These are phyloP conservation scores for Bisporella sp. DNA, from an alignment of 2,329 filamentous ascomycete species.

Conservation along the genomic window DNA sequence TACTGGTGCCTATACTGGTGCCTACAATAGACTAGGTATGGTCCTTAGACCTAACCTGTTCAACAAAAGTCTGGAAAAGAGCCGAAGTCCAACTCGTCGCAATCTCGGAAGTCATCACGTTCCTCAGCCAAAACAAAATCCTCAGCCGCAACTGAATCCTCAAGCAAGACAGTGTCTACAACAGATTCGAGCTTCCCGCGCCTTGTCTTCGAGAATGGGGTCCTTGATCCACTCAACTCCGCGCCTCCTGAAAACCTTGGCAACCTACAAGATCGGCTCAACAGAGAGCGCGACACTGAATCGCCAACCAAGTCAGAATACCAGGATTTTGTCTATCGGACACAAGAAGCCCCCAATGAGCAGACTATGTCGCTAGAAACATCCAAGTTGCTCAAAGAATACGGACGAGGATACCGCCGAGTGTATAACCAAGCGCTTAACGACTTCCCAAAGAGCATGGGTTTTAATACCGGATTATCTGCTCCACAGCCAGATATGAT, in stretches of 20 bases:
- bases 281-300: slow-evolving; percentile 1
- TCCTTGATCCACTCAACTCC: neutral
- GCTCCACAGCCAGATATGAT: slow-evolving; percentile 23
- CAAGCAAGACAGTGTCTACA: neutral
- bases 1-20: too few relatives aligned
- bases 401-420: slow-evolving; percentile 5
- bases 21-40: too few relatives aligned
- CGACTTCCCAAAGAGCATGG: slow-evolving; percentile 15
- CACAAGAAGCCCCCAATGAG: slow-evolving; percentile 1
- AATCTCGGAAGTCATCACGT: slow-evolving; percentile 1
- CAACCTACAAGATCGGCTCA: neutral
- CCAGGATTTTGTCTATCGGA: neutral
- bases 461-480: slow-evolving; percentile 23
- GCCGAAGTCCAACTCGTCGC: slow-evolving; percentile 2
- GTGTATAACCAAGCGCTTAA: slow-evolving; percentile 13
- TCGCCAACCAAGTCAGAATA: slow-evolving; percentile 8
- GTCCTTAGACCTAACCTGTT: too few relatives aligned
- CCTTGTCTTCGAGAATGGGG: too few relatives aligned
- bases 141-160: slow-evolving; percentile 1
- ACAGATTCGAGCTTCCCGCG: too few relatives aligned
- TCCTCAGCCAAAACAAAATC: neutral
- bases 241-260: slow-evolving; percentile 4
- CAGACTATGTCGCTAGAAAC: slow-evolving; percentile 4
- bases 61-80: neutral
- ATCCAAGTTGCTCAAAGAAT: slow-evolving; percentile 1